Evolutionary conservation across 805 yeast genomes (phyloP).

Genomic region (Cyberlindnera bimundalis): DNA sequence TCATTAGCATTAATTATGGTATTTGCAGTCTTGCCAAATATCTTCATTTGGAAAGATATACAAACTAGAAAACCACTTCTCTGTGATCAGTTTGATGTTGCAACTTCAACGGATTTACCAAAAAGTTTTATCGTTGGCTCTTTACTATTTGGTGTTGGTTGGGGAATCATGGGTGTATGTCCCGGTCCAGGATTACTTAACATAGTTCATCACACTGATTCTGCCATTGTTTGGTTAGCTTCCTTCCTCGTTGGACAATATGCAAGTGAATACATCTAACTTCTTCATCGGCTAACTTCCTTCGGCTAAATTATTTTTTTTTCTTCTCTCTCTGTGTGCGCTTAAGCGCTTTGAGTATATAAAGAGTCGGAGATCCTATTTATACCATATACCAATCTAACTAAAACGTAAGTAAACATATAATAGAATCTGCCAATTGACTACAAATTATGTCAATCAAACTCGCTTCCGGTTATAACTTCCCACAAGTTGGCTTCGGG

Average conservation of each 20-base stretch:
- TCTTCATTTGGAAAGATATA: slow-evolving; percentile 32
- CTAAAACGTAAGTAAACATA: too few relatives aligned
- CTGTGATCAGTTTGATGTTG: slow-evolving; percentile 24
- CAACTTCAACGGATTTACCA: slow-evolving; percentile 26
- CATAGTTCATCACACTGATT: slow-evolving; percentile 11
- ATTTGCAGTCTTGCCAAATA: slow-evolving; percentile 44
- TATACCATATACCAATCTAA: too few relatives aligned
- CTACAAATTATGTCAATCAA: slow-evolving; percentile 2
- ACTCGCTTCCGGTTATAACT: slow-evolving; percentile 21
- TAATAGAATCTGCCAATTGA: too few relatives aligned
- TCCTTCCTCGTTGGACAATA: slow-evolving; percentile 16
- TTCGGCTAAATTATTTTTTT: too few relatives aligned
- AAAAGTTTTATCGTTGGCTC: slow-evolving; percentile 39
- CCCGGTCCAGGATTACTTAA: slow-evolving; percentile 49
- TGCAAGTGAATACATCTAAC: background rate
- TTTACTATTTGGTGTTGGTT: slow-evolving; percentile 46
- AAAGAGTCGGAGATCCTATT: too few relatives aligned
- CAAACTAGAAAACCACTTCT: slow-evolving; percentile 21
- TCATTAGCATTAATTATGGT: slow-evolving; percentile 41
- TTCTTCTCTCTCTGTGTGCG: too few relatives aligned
- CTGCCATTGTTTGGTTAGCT: slow-evolving; percentile 10
- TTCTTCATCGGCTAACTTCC: too few relatives aligned
- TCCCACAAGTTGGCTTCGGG: slow-evolving; percentile 24
- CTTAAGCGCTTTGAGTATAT: too few relatives aligned
- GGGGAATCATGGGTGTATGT: slow-evolving; percentile 51